phyloP scores from a whole-genome alignment of 176 grass and related monocot species.

The Urochloa ruziziensis region DNA sequence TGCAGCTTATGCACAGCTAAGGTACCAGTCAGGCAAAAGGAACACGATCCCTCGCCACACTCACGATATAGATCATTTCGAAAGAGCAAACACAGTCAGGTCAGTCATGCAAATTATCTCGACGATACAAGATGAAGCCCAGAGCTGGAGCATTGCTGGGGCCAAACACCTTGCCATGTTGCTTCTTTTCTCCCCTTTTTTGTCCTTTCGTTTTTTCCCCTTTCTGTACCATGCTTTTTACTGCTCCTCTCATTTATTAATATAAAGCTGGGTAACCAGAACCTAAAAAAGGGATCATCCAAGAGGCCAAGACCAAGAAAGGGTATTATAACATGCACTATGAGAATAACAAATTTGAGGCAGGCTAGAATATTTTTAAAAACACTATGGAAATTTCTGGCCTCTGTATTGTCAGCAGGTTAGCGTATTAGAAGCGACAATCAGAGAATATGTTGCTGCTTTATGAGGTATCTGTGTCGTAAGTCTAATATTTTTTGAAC shows the following conservation, averaged over 20 bases:
- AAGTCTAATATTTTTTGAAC: not conserved
- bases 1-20: not conserved
- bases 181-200: not conserved
- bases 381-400: not conserved
- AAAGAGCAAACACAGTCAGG: not conserved
- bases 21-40: not conserved
- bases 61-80: not conserved
- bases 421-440: not conserved
- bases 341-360: not conserved
- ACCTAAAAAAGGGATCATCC: not conserved
- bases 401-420: not conserved
- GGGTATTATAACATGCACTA: not conserved
- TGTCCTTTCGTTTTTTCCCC: not conserved
- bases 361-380: not conserved
- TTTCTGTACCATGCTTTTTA: not conserved
- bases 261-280: not conserved
- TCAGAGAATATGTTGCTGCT: not conserved
- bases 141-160: not conserved
- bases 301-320: not conserved
- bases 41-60: not conserved
- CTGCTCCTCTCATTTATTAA: not conserved
- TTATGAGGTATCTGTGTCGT: constrained; percentile 6
- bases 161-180: not conserved
- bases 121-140: not conserved
- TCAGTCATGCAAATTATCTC: not conserved